Evolutionary conservation across 2,329 filamentous ascomycete genomes (phyloP).

Genomic region (Fusarium gaditjirri): DNA sequence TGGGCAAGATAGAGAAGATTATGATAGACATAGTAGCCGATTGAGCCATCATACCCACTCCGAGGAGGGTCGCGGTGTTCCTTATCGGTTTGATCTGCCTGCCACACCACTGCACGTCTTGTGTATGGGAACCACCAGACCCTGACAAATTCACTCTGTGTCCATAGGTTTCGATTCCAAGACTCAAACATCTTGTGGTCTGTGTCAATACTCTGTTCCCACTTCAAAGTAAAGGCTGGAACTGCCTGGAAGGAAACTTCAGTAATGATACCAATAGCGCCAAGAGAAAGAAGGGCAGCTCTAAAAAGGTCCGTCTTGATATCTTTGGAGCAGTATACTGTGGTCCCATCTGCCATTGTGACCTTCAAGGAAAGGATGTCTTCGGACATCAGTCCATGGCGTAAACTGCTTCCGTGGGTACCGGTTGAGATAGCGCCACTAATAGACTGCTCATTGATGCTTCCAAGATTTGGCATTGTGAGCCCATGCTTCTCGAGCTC

Average conservation of each 20-base stretch:
- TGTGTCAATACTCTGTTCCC: constrained; percentile 81
- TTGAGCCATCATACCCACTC: constrained; percentile 81
- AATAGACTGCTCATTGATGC: constrained; percentile 94
- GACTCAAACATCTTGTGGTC: constrained; percentile 74
- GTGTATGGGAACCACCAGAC: constrained; percentile 99
- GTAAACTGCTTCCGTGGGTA: constrained; percentile 89
- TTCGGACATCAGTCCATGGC: constrained; percentile 86
- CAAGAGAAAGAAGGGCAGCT: constrained; percentile 86
- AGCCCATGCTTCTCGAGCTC: constrained; percentile 80
- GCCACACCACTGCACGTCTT: constrained; percentile 88
- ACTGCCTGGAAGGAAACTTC: constrained; percentile 88
- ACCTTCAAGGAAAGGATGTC: constrained; percentile 79
- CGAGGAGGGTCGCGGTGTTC: constrained; percentile 66
- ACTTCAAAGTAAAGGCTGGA: constrained; percentile 84
- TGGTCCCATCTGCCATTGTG: constrained; percentile 82
- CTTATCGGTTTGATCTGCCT: constrained; percentile 79
- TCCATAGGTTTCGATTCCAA: constrained; percentile 84
- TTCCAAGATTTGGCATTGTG: constrained; percentile 91
- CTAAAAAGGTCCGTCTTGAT: constrained; percentile 84
- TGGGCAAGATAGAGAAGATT: constrained; percentile 85
- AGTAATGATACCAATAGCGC: constrained; percentile 89
- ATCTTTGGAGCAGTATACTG: constrained; percentile 74
- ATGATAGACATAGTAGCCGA: constrained; percentile 93
- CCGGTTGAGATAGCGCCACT: constrained; percentile 92
- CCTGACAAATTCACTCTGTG: constrained; percentile 84